These are phyloP conservation scores for Tremellales sp. DNA, from an alignment of 1,284 basidiomycete genomes.

Conservation along the genomic window DNA sequence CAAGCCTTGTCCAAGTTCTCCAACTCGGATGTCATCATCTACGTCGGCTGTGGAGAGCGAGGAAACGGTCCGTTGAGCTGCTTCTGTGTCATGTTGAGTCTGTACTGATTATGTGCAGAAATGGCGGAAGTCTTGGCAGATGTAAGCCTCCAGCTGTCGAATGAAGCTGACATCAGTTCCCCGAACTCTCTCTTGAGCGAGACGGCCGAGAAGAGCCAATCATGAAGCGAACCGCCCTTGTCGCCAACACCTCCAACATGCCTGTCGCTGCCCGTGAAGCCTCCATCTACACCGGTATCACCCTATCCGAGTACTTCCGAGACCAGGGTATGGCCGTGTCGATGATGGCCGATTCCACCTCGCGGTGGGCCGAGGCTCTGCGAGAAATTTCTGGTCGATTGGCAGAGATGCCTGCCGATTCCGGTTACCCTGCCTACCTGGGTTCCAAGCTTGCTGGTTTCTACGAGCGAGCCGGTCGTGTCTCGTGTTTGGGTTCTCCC, in stretches of 20 bases:
- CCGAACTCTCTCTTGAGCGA: conserved; percentile 85
- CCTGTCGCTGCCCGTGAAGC: conserved; percentile 99
- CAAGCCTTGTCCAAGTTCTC: conserved; percentile 97
- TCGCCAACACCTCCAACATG: conserved; percentile 99
- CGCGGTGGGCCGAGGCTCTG: conserved; percentile 98
- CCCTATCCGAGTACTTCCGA: conserved; percentile 98
- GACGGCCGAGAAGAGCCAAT: conserved; percentile 93
- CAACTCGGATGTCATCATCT: conserved; percentile 99
- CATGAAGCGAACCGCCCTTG: conserved; percentile 99
- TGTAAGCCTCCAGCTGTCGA: conserved; percentile 50
- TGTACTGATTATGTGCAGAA: too few species aligned
- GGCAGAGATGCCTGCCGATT: conserved; percentile 99
- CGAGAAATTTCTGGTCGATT: conserved; percentile 99
- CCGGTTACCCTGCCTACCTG: conserved; percentile 97
- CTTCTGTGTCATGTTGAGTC: conserved; percentile 3
- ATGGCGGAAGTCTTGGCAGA: conserved; percentile 99
- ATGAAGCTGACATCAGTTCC: conserved; percentile 62
- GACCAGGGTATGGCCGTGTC: conserved; percentile 97
- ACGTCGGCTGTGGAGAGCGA: conserved; percentile 94
- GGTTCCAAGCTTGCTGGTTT: conserved; percentile 93
- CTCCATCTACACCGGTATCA: conserved; percentile 99
- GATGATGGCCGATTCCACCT: conserved; percentile 99
- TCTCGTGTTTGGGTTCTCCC: conserved; percentile 86
- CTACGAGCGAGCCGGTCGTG: conserved; percentile 99
- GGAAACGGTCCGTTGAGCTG: conserved; percentile 66